phyloP scores from a whole-genome alignment of 2,329 filamentous ascomycete species.

The Cladobotryum mycophilum region DNA sequence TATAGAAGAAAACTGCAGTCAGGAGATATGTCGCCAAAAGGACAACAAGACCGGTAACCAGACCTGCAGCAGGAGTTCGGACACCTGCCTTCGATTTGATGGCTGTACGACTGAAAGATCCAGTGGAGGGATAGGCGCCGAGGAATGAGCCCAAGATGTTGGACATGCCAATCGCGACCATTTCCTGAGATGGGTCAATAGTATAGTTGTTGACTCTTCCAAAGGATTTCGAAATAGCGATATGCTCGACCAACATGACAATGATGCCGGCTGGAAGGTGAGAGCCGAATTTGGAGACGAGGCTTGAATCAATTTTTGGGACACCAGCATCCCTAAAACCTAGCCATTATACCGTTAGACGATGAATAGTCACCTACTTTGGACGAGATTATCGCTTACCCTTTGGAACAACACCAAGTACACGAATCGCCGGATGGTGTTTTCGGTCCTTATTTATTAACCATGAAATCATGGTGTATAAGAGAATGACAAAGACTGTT shows the following conservation, averaged over 20 bases:
- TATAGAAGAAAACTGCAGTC: conserved; percentile 87
- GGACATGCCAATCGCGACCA: conserved; percentile 87
- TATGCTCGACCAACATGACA: conserved; percentile 94
- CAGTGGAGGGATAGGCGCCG: conserved; percentile 85
- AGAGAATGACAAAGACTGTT: conserved; percentile 82
- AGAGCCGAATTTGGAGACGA: conserved; percentile 62
- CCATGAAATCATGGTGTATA: conserved; percentile 90
- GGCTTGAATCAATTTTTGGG: conserved; percentile 58
- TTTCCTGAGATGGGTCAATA: conserved; percentile 91
- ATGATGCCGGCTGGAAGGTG: conserved; percentile 83
- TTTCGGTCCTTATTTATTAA: conserved; percentile 67
- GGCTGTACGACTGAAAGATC: conserved; percentile 91
- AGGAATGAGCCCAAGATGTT: conserved; percentile 90
- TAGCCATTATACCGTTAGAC: conserved; percentile 12
- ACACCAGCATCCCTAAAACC: conserved; percentile 76
- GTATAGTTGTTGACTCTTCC: conserved; percentile 93
- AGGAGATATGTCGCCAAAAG: conserved; percentile 86
- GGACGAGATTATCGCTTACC: conserved; percentile 30
- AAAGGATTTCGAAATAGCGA: conserved; percentile 95
- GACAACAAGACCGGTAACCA: conserved; percentile 81
- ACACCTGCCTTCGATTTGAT: conserved; percentile 98
- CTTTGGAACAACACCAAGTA: conserved; percentile 72
- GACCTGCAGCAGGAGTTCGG: conserved; percentile 80
- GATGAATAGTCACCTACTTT: not conserved
- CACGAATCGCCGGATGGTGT: conserved; percentile 60